Base-by-base conservation (phyloP, 1,139 yeast genomes). In the Insectozyma bohioensis region DNA sequence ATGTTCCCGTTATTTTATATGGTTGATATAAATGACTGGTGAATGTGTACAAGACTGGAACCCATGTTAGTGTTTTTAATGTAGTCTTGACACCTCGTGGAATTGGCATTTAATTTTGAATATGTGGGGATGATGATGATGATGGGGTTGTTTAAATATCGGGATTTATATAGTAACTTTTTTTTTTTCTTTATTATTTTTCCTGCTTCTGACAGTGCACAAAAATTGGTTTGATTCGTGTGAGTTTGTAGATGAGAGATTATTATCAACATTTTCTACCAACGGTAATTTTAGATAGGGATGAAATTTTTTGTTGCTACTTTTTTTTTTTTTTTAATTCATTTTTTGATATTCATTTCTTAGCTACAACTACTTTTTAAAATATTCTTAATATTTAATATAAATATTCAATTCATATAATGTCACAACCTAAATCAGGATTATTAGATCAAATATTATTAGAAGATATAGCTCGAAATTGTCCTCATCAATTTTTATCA, bases 1-100 rank as follows among this genome's bases (percentile, higher is more conserved):
- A 86, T 24, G 73, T 58, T 1, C 97, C 97, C 24, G 80, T 75
- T n/a, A 90, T 75, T 54, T 78, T 76, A 12, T 87, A 85, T 12
- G 90, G 72, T 54, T 80, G 88, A 35, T 77, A 78, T 5, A 79
- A 78, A 54, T 85, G 87, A 47, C 84, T 86, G 22, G 80, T 73
- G 43, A 83, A 61, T 1, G 86, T 75, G 47, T 80, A 73, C 13
- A 75, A 59, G 31, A 88, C 96, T 0, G 97, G 96, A 25, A 87
- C 60, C 96, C 96, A 88, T 16, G 72, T 56, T 25, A 67, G 42
- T 3, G 70, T 54, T 4, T 61, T 42, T 10, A 66, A 36, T 2
- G 64, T 45, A 5, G 63, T 53, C 34, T 43, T 47, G 8, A 52
- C 8, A 17, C 51, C 47, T 14, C 26, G 34, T 16, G 34, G 28